Evolutionary conservation across 371 early-diverging fungal genomes (phyloP), one percentile per base, ranked within the genome.

Genomic region (Mucor velutinosus): DNA sequence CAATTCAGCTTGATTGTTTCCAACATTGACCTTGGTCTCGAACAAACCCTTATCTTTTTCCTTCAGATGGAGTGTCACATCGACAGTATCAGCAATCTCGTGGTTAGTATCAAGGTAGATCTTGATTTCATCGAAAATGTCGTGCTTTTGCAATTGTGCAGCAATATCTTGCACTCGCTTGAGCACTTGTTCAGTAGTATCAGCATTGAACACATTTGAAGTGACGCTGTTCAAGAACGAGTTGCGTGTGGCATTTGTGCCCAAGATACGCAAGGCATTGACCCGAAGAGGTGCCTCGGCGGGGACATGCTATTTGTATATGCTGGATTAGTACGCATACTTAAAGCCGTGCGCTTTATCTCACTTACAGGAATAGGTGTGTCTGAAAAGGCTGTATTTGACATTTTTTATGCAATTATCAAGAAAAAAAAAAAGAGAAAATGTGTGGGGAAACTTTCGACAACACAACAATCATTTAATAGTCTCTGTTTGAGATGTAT

Each of bases 61-160:
- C 43, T 80, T 74, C 49, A 93, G 84, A 32, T 73, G 69, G 56
- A 73, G 74, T 12, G 84, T 85, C 23, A 96, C 83, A 72, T 92
- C 87, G 1, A 93, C 86, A 15, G 78, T 71, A 45, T 85, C 85
- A 60, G 70, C 72, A 21, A 75, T 58, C 30, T 71, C 68, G n/a
- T 67, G 72, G 45, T 88, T 74, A 2, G 85, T 76, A 27, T 94
- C 92, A 19, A 95, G 69, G 21, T 81, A 81, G 7, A 96, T 84
- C 27, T 78, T 77, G 61, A 94, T 89, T 45, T 85, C 82, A 37
- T 90, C 85, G 74, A 94, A 94, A 27, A 94, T 88, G 43, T 92
- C 95, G 45, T 94, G 88, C 17, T 87, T 85, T 56, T 84, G 77
- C 56, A 95, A 78, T 59, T 86, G 84, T 39, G 74, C 80, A 2